A percentile compares a stretch with the other conserved stretches of the same genome.
phyloP scores from a whole-genome alignment of 208 protist genomes.

The Leishmania tropica region DNA sequence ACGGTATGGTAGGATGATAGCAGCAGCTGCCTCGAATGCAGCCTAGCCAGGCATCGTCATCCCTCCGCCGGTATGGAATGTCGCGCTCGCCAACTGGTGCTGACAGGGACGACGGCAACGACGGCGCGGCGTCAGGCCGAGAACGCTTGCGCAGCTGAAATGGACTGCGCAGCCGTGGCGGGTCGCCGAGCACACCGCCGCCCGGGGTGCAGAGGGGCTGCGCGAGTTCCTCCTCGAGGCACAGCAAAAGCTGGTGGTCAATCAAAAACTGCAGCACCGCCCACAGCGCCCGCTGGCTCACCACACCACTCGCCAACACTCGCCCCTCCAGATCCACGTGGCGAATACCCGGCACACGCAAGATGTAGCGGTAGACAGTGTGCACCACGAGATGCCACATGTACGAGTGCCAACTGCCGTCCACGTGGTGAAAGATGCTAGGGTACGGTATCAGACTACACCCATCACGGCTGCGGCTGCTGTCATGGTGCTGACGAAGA shows the following conservation, averaged over 20 bases:
- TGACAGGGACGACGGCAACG: neutral
- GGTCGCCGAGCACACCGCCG: constrained; percentile 6
- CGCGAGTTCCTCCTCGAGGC: constrained; percentile 19
- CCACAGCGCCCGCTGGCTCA: constrained; percentile 48
- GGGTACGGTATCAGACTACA: constrained; percentile 47
- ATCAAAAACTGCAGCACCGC: constrained; percentile 61
- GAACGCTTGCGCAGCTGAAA: constrained; percentile 14
- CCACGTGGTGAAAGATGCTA: constrained; percentile 86
- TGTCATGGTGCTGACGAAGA: neutral
- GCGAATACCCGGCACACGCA: constrained; percentile 57
- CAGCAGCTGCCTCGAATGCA: neutral
- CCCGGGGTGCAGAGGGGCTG: constrained; percentile 1
- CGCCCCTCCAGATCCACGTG: constrained; percentile 43
- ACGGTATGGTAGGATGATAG: constrained; percentile 19
- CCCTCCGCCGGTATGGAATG: neutral
- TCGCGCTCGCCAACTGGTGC: neutral
- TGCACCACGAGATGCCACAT: constrained; percentile 73
- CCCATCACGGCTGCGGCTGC: neutral
- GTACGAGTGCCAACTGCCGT: constrained; percentile 80
- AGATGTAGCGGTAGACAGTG: constrained; percentile 56
- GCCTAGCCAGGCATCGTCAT: neutral
- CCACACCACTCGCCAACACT: constrained; percentile 48
- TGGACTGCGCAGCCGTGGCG: constrained; percentile 10
- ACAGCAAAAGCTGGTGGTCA: constrained; percentile 21
- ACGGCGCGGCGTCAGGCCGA: neutral